A percentile compares a stretch with the other conserved stretches of the same genome.
These are phyloP conservation scores for Camellia sinensis DNA, from an alignment of 148 eudicot species.

Conservation along the genomic window DNA sequence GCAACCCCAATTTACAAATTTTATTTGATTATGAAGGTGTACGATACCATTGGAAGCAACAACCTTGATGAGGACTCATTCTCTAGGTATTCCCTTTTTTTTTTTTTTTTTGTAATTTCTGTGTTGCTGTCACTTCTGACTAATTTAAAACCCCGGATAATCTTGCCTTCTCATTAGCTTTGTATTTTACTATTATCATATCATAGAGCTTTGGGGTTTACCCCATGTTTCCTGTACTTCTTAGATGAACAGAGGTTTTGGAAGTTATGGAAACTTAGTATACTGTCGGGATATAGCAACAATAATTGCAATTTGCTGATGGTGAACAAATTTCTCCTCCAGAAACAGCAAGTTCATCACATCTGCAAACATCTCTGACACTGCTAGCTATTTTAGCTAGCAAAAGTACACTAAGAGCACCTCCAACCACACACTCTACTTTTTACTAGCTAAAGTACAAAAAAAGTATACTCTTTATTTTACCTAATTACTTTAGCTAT, in stretches of 20 bases:
- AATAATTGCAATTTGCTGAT: not conserved
- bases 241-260: not conserved
- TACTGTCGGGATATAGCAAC: not conserved
- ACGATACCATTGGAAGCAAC: constrained; percentile 74
- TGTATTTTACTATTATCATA: not conserved
- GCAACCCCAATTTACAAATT: constrained; percentile 9
- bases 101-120: not conserved
- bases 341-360: not conserved
- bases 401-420: no score
- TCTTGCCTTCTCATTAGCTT: not conserved
- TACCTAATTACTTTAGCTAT: no score
- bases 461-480: no score
- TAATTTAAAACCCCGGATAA: not conserved
- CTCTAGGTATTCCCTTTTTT: constrained; percentile 49
- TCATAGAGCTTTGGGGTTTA: not conserved
- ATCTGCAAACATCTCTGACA: not conserved
- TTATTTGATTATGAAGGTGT: constrained; percentile 49
- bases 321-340: not conserved
- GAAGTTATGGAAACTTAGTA: not conserved
- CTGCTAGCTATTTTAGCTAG: no score
- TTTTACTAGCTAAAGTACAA: no score
- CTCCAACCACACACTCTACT: no score
- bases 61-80: constrained; percentile 55
- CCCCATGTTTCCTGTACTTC: not conserved
- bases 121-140: not conserved